A percentile compares a stretch with the other conserved stretches of the same genome.
Conservation (phyloP, 306 rosid genomes). For the Cucurbita moschata region DNA sequence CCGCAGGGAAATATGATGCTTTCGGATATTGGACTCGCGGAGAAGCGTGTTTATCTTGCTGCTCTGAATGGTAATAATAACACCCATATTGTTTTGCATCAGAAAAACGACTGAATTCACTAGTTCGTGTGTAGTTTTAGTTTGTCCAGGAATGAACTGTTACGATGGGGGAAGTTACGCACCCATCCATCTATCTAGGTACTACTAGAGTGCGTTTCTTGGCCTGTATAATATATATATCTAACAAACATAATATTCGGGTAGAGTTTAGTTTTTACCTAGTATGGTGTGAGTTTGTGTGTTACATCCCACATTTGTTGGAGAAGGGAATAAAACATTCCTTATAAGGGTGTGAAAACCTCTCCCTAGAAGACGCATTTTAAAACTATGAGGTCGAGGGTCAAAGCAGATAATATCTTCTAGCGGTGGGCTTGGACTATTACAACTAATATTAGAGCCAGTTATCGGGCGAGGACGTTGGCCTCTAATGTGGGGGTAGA, state of each 20-base stretch:
- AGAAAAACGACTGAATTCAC: constrained; percentile 90
- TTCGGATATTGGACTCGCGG: constrained; percentile 81
- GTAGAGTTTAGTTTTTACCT: background rate
- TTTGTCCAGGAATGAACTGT: constrained; percentile 18
- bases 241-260: background rate
- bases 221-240: background rate
- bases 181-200: background rate
- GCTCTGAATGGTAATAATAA: constrained; percentile 98
- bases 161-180: background rate
- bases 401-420: too few species aligned
- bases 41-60: constrained; percentile 82
- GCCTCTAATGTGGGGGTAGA: too few species aligned
- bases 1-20: constrained; percentile 69
- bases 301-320: too few species aligned
- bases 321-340: too few species aligned
- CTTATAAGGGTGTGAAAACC: too few species aligned
- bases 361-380: too few species aligned
- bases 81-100: constrained; percentile 95
- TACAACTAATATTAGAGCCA: too few species aligned
- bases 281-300: background rate
- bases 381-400: too few species aligned
- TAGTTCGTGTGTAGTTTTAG: constrained; percentile 42
- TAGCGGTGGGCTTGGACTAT: too few species aligned
- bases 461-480: too few species aligned
- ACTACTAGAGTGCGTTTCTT: constrained; percentile 1